Percentiles rank a stretch among this genome's conserved stretches.
These are phyloP conservation scores for Aspergillus felis DNA, from an alignment of 2,329 filamentous ascomycete species.

Conservation along the genomic window DNA sequence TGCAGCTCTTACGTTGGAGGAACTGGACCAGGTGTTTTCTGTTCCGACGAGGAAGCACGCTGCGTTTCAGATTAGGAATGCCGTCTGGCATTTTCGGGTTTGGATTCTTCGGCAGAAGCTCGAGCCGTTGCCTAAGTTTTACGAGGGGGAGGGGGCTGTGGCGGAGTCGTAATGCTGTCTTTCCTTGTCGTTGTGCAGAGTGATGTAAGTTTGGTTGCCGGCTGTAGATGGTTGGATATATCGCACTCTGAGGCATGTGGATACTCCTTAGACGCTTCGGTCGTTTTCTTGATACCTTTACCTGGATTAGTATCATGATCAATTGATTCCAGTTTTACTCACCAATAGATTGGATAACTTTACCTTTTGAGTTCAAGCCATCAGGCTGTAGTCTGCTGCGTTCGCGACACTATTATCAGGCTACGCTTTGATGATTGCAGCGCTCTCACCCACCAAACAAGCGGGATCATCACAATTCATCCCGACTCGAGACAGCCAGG, in stretches of 20 bases:
- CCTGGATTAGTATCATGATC: not conserved
- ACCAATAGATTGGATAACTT: too few species aligned
- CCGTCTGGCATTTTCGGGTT: slow-evolving; percentile 38
- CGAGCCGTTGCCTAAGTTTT: slow-evolving; percentile 32
- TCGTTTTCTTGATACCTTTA: not conserved
- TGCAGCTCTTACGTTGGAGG: slow-evolving; percentile 40
- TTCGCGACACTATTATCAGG: too few species aligned
- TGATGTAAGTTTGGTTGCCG: not conserved
- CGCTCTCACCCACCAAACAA: not conserved
- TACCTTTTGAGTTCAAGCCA: too few species aligned
- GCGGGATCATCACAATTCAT: not conserved
- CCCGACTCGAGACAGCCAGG: not conserved
- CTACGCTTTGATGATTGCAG: not conserved
- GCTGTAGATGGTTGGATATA: not conserved
- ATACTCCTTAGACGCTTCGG: not conserved
- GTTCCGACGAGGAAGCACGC: slow-evolving; percentile 43
- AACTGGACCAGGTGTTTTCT: slow-evolving; percentile 52
- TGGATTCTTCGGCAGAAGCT: slow-evolving; percentile 38
- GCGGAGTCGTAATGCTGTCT: slow-evolving; percentile 3
- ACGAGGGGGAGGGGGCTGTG: slow-evolving; percentile 25
- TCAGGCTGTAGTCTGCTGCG: too few species aligned
- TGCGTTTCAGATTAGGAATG: slow-evolving; percentile 37
- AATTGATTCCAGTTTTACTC: too few species aligned
- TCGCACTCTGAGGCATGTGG: not conserved
- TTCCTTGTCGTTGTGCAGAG: not conserved